Base-by-base conservation (phyloP, 768 basidiomycete species). In the Lentinula lateritia region DNA sequence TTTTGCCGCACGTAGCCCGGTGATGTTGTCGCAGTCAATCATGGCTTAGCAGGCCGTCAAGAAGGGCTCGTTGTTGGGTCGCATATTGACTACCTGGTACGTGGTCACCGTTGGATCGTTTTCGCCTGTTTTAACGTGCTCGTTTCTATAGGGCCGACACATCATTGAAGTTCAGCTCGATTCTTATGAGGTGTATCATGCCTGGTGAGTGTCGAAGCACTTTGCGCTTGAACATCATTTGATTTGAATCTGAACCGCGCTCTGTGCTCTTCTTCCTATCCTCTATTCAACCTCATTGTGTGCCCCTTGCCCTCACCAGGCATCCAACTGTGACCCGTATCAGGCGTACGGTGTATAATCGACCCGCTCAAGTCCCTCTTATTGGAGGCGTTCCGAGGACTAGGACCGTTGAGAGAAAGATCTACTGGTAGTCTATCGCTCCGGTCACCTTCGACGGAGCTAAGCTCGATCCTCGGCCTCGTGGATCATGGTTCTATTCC, bases 51-150 rank as follows among this genome's bases (percentile, higher is more conserved):
- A 62, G 88, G 87, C 66, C 79, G 83, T 64, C 83, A 80, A 68
- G 92, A 95, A 70, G 92, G 93, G 56, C 81, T 93, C 61, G 92
- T 93, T 65, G 76, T 92, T 41, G 89, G 90, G 43, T 82, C 89
- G 38, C 86, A 89, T 75, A 67, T 82, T 61, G 92, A 93, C 82
- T 76, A 80, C 65, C 73, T 79, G 58, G 91, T 92, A 72, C 66
- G 88, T 79, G 13, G 32, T 60, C 52, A 15, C 36, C 28, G n/a
- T 54, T 8, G 45, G 8, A 32, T 32, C n/a, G 7, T 12, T 41
- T 28, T 41, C 18, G 4, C 42, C 42, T 6, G 15, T 34, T 50
- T 28, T 20, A 46, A 23, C 9, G 16, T 16, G 8, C 10, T 5
- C 18, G 36, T 54, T 48, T 7, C 58, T 57, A n/a, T 58, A 93